Conservation (phyloP, 345 rosid genomes). For the Gossypium bickii region DNA sequence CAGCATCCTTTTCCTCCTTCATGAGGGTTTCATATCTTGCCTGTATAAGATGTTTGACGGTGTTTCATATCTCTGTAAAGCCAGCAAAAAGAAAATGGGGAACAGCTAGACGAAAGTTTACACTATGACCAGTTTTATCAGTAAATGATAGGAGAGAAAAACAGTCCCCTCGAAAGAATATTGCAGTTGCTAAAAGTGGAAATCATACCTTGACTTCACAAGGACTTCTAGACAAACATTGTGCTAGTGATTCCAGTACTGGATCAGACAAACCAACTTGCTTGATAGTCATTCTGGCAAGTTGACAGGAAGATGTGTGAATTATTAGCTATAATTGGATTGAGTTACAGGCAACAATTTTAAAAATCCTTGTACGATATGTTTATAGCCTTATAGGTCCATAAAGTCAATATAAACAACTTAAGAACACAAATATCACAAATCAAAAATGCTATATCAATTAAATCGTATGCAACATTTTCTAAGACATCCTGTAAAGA, state of each 20-base stretch:
- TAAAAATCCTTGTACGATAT: no score
- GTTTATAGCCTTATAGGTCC: neutral
- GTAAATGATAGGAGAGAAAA: slow-evolving; percentile 15
- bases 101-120: slow-evolving; percentile 79
- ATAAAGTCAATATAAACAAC: neutral
- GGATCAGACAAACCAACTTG: slow-evolving; percentile 68
- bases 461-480: neutral
- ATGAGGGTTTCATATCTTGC: slow-evolving; percentile 81
- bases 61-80: slow-evolving; percentile 96
- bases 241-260: slow-evolving; percentile 64
- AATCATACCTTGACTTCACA: slow-evolving; percentile 75
- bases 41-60: slow-evolving; percentile 98
- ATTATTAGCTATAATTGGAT: neutral
- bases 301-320: slow-evolving; percentile 14
- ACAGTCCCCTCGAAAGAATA: neutral
- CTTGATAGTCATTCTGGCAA: slow-evolving; percentile 71
- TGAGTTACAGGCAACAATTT: no score
- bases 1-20: slow-evolving; percentile 44
- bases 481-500: neutral
- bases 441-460: neutral
- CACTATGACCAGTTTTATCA: slow-evolving; percentile 50
- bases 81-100: slow-evolving; percentile 79
- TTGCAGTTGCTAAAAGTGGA: slow-evolving; percentile 11
- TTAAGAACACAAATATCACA: neutral
- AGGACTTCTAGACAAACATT: slow-evolving; percentile 61